Conservation (phyloP, 2,329 filamentous ascomycete genomes). For the Berkeleyomyces basicola region DNA sequence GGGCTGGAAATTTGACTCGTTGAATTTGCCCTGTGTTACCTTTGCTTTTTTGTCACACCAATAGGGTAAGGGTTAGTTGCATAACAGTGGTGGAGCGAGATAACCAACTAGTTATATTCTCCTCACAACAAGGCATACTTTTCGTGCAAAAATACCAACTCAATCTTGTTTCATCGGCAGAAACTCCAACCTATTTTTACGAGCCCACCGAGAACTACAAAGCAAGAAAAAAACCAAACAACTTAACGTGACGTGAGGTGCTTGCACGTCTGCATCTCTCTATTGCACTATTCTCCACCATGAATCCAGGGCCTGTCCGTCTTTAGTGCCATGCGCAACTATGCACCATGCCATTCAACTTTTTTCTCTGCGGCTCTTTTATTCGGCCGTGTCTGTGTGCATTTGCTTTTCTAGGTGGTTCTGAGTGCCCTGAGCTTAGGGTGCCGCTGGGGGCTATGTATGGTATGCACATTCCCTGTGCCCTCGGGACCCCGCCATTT, state of each 20-base stretch:
- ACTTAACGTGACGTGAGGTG: neutral
- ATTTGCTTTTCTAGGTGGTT: neutral
- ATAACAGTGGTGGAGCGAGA: too few species aligned
- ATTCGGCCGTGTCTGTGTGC: neutral
- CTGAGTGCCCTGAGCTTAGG: neutral
- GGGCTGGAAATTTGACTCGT: too few species aligned
- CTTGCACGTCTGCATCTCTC: neutral
- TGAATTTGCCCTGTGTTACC: too few species aligned
- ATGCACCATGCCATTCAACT: neutral
- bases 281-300: neutral
- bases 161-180: too few species aligned
- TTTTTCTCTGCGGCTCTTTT: neutral
- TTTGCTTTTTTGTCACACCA: too few species aligned
- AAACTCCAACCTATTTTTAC: too few species aligned
- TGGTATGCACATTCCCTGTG: neutral
- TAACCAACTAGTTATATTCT: too few species aligned
- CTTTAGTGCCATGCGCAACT: neutral
- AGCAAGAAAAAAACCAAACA: neutral
- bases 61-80: too few species aligned
- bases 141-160: too few species aligned
- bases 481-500: neutral
- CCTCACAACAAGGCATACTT: too few species aligned
- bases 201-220: too few species aligned
- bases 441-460: neutral
- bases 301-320: neutral